Evolutionary conservation across 1,139 yeast species (phyloP).

Genomic region (Taphrina deformans): DNA sequence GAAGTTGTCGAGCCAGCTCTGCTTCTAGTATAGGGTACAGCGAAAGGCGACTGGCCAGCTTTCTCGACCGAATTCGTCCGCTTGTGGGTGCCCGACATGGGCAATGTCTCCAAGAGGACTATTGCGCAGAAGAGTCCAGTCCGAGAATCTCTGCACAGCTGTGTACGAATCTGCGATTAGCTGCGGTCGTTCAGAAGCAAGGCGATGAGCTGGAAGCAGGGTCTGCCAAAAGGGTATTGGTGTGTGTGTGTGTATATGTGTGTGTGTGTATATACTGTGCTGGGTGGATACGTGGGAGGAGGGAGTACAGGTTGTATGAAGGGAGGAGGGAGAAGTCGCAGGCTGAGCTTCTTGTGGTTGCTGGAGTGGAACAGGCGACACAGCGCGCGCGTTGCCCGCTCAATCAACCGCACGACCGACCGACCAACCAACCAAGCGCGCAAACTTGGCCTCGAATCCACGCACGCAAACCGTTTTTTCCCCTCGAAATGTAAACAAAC

Average conservation of each 20-base stretch:
- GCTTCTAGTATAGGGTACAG: constrained; percentile 25
- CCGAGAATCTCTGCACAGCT: neutral
- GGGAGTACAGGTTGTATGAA: neutral
- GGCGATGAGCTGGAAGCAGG: neutral
- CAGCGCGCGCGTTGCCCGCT: neutral
- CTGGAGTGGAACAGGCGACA: neutral
- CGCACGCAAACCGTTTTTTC: too few species aligned
- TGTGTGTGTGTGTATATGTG: neutral
- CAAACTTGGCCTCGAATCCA: too few species aligned
- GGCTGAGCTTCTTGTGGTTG: too few species aligned
- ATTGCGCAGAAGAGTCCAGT: neutral
- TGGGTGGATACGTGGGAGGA: neutral
- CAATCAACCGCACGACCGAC: neutral
- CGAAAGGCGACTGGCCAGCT: constrained; percentile 13
- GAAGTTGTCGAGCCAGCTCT: constrained; percentile 24
- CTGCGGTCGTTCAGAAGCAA: neutral
- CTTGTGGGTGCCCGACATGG: constrained; percentile 24
- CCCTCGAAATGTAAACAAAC: neutral
- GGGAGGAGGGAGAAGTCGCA: neutral
- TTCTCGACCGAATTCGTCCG: constrained; percentile 21
- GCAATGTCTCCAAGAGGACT: neutral
- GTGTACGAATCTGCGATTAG: neutral
- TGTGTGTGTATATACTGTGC: neutral
- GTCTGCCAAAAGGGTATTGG: neutral
- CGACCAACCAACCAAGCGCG: too few species aligned